Evolutionary conservation across 2,329 filamentous ascomycete genomes (phyloP).

Genomic region (Fusarium marasasianum): DNA sequence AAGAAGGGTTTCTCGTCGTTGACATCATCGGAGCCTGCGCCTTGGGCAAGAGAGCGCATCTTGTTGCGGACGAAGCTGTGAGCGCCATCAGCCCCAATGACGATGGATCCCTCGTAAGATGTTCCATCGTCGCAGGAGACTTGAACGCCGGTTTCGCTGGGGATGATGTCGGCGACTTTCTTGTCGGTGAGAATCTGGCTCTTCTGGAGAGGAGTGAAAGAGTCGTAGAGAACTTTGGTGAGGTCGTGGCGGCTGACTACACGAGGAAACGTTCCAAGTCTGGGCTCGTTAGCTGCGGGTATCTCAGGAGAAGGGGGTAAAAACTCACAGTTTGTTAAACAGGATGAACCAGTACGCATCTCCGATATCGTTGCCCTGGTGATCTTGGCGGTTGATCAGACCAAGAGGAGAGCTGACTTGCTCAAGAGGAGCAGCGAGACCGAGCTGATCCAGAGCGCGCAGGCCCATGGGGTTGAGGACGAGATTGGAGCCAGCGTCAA

Average conservation of each 20-base stretch:
- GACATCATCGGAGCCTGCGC: slow-evolving; percentile 5
- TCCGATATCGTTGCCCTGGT: slow-evolving; percentile 41
- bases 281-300: neutral
- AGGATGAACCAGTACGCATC: slow-evolving; percentile 36
- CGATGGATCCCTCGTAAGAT: slow-evolving; percentile 28
- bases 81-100: slow-evolving; percentile 36
- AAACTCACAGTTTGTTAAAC: slow-evolving; percentile 40
- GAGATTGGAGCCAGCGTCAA: slow-evolving; percentile 46
- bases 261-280: slow-evolving; percentile 39
- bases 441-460: slow-evolving; percentile 48
- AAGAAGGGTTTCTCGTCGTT: slow-evolving; percentile 46
- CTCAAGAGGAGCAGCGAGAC: slow-evolving; percentile 37
- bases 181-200: slow-evolving; percentile 14
- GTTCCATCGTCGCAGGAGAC: slow-evolving; percentile 35
- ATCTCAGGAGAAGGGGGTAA: rapidly evolving
- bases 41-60: slow-evolving; percentile 43
- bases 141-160: slow-evolving; percentile 1
- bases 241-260: slow-evolving; percentile 51
- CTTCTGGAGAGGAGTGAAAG: slow-evolving; percentile 44
- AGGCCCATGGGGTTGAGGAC: slow-evolving; percentile 43
- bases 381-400: slow-evolving; percentile 37
- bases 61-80: slow-evolving; percentile 21
- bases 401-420: slow-evolving; percentile 35
- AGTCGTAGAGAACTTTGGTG: slow-evolving; percentile 45
- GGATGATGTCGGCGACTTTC: slow-evolving; percentile 28